These are phyloP conservation scores for Glaciozyma martinii DNA, from an alignment of 768 basidiomycete species.

Conservation along the genomic window DNA sequence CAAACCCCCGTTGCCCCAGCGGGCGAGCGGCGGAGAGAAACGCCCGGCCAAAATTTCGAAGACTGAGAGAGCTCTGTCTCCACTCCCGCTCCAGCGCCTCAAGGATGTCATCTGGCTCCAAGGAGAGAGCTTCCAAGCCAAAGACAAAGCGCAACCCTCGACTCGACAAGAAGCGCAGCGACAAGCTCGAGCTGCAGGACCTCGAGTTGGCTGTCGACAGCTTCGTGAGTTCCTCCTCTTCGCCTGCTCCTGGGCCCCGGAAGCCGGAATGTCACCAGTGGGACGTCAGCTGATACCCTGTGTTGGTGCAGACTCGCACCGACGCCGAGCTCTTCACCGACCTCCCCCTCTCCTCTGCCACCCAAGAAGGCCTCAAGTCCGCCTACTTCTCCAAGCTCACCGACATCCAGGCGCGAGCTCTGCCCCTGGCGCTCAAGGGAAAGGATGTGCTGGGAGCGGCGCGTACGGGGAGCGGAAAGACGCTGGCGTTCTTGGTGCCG, in stretches of 20 bases:
- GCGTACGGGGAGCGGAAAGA: slow-evolving; percentile 64
- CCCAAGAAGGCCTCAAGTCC: slow-evolving; percentile 55
- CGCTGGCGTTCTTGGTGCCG: slow-evolving; percentile 62
- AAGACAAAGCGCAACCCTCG: too few species aligned
- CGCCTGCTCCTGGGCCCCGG: background rate
- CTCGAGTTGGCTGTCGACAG: slow-evolving; percentile 37
- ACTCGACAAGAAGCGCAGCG: too few species aligned
- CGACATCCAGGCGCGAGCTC: slow-evolving; percentile 52
- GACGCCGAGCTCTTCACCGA: slow-evolving; percentile 57
- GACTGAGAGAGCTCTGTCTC: too few species aligned
- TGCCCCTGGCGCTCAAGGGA: slow-evolving; percentile 55
- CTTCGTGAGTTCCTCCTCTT: slow-evolving; percentile 37
- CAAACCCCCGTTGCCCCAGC: too few species aligned
- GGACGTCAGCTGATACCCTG: slow-evolving; percentile 42
- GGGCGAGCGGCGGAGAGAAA: too few species aligned
- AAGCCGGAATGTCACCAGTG: background rate
- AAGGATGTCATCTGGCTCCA: too few species aligned
- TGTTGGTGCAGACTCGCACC: slow-evolving; percentile 37
- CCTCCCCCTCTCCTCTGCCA: slow-evolving; percentile 66
- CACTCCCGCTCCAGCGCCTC: too few species aligned
- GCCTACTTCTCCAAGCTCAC: slow-evolving; percentile 28
- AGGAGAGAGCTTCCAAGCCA: too few species aligned
- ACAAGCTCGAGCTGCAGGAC: slow-evolving; percentile 3
- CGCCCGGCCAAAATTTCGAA: too few species aligned
- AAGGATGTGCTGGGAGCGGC: slow-evolving; percentile 62